Percentiles rank a stretch among this genome's conserved stretches.
Conservation (phyloP, 1,284 basidiomycete genomes). For the Schizopora paradoxa region DNA sequence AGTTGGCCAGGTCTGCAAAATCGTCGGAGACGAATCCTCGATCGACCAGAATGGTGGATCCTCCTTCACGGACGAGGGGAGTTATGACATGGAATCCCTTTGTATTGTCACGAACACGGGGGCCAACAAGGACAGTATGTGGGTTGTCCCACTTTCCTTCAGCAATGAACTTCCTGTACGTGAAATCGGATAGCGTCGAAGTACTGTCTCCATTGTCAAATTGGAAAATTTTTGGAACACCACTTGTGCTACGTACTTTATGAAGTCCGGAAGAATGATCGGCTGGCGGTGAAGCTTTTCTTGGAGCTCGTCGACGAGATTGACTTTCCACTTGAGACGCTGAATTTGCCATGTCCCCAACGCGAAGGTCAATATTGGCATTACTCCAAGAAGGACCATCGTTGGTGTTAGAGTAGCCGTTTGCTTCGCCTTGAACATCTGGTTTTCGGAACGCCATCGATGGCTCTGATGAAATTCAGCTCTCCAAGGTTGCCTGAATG, state of each 20-base stretch:
- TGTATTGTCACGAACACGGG: conserved; percentile 82
- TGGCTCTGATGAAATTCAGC: conserved; percentile 4
- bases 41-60: conserved; percentile 82
- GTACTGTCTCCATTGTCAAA: conserved; percentile 34
- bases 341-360: conserved; percentile 93
- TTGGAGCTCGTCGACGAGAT: conserved; percentile 91
- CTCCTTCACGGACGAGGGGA: conserved; percentile 74
- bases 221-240: conserved; percentile 11
- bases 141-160: conserved; percentile 74
- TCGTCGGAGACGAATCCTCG: conserved; percentile 84
- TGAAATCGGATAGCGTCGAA: conserved; percentile 77
- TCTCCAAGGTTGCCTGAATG: neutral
- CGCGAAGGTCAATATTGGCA: conserved; percentile 89
- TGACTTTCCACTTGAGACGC: conserved; percentile 92
- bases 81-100: conserved; percentile 85
- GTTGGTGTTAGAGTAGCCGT: conserved; percentile 64
- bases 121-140: conserved; percentile 78
- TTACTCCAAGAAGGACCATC: conserved; percentile 76
- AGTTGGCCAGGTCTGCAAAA: conserved; percentile 33
- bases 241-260: conserved; percentile 67
- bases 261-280: conserved; percentile 72
- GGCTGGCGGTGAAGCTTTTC: conserved; percentile 83
- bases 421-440: conserved; percentile 47
- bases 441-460: conserved; percentile 4
- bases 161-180: conserved; percentile 80